Evolutionary conservation across 192 early-diverging fungal genomes (phyloP), one percentile per base, ranked within the genome.

Genomic region (Coemansia umbellata): DNA sequence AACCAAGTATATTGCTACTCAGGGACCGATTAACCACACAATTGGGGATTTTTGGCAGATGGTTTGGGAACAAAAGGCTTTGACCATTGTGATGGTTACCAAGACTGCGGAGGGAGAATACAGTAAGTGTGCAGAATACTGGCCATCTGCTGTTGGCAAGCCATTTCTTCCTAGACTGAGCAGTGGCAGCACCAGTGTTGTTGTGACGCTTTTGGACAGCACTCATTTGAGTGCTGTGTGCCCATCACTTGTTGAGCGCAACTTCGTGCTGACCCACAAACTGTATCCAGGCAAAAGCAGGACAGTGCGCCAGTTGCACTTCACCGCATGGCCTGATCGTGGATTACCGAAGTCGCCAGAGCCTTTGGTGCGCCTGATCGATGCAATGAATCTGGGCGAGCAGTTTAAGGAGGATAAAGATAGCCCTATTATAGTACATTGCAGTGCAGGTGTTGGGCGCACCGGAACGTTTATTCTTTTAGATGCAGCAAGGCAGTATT

Each of bases 41-140:
- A 54, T 83, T 13, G 60, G 68, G 22, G 90, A 90, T 33, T 97
- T 97, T 59, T 97, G 94, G 94, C 82, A 78, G 50, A 91, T 94
- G 89, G 72, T 87, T 4, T 79, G 81, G 75, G 91, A 97, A 60
- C 85, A 93, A 37, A 44, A 81, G 11, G 62, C 69, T 0, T 37
- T 58, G 7, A 78, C 90, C 11, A 82, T 97, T 50, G 91, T 94
- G 2, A 92, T 92, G 84, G 64, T 97, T 47, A 90, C 92, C 1
- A 73, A 80, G 8, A 86, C 90, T 53, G 80, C 88, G n/a, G 86
- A 90, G 66, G 69, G 74, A 6, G 72, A 82, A 15, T 54, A 77
- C 26, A 57, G 56, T 13, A 95, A 95, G 66, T 93, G 90, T 41
- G 80, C 82, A 27, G 73, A 78, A 17, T 97, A 95, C 60, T 96